Evolutionary conservation across 2,329 filamentous ascomycete species (phyloP).

Genomic region (Coniella vitis): DNA sequence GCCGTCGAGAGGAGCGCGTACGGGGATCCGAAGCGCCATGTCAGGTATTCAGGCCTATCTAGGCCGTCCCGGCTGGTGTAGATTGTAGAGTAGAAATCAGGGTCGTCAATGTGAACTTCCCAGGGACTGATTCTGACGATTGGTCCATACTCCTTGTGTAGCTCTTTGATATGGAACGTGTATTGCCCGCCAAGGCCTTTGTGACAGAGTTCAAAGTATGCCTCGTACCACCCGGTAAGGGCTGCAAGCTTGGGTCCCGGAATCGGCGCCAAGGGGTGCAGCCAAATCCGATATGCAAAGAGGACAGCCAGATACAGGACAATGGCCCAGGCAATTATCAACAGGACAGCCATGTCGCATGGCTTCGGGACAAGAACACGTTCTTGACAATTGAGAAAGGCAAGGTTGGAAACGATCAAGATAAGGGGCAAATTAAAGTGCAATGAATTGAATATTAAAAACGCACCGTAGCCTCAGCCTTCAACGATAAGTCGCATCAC

Average conservation of each 20-base stretch:
- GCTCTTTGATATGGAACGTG: constrained; percentile 26
- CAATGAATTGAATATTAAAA: too few relatives aligned
- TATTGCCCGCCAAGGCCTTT: constrained; percentile 19
- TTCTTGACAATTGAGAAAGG: too few relatives aligned
- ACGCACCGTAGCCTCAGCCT: too few relatives aligned
- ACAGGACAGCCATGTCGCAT: too few relatives aligned
- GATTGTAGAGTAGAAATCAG: constrained; percentile 16
- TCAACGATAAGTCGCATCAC: too few relatives aligned
- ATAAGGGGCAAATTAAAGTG: too few relatives aligned
- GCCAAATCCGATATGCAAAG: background rate
- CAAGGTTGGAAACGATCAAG: too few relatives aligned
- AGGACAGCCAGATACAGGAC: background rate
- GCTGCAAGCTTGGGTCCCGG: constrained; percentile 4
- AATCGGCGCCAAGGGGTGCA: constrained; percentile 1
- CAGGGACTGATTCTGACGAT: constrained; percentile 28
- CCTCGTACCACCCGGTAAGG: background rate
- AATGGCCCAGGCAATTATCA: too few relatives aligned
- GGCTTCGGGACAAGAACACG: too few relatives aligned
- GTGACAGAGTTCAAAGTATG: background rate
- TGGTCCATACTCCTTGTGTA: constrained; percentile 29
- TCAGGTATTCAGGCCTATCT: constrained; percentile 14
- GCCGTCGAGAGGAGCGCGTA: constrained; percentile 1
- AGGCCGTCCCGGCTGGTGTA: constrained; percentile 10
- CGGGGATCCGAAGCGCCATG: background rate
- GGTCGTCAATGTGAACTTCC: constrained; percentile 26